These are phyloP conservation scores for Letharia columbiana DNA, from an alignment of 495 filamentous ascomycete genomes.

Conservation along the genomic window DNA sequence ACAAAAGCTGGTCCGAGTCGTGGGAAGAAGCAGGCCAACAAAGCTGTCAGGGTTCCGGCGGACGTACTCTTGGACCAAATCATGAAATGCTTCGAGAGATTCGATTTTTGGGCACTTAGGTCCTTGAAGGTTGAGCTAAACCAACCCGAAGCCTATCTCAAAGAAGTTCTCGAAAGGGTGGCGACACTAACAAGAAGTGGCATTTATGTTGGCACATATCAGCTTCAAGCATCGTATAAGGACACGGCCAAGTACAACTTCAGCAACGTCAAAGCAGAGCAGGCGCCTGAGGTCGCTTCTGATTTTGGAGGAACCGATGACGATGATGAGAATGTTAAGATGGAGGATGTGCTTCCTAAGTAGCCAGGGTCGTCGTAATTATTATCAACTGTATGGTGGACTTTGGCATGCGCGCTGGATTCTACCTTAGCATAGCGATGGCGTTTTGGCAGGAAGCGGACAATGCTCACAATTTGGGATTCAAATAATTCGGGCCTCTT, in stretches of 20 bases:
- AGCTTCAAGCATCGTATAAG: slow-evolving; percentile 50
- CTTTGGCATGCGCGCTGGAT: neutral
- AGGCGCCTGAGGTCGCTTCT: slow-evolving; percentile 37
- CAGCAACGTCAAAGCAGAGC: slow-evolving; percentile 39
- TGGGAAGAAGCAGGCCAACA: slow-evolving; percentile 55
- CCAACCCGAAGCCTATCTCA: slow-evolving; percentile 89
- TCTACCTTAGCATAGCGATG: slow-evolving; percentile 10
- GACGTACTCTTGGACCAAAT: slow-evolving; percentile 79
- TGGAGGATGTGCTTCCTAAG: slow-evolving; percentile 56
- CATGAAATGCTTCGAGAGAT: slow-evolving; percentile 70
- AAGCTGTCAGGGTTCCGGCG: slow-evolving; percentile 76
- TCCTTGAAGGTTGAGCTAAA: slow-evolving; percentile 58
- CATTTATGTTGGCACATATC: slow-evolving; percentile 74
- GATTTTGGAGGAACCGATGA: slow-evolving; percentile 37
- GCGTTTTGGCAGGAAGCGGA: neutral
- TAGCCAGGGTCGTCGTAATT: slow-evolving; percentile 9
- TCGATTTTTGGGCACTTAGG: slow-evolving; percentile 85
- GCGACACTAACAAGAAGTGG: slow-evolving; percentile 73
- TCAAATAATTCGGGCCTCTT: neutral
- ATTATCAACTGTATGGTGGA: neutral
- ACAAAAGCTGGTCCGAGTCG: slow-evolving; percentile 28
- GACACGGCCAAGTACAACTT: slow-evolving; percentile 40
- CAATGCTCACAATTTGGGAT: neutral
- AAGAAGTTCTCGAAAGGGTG: slow-evolving; percentile 71
- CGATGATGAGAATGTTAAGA: slow-evolving; percentile 64